These are phyloP conservation scores for Oleoguttula mirabilis DNA, from an alignment of 495 filamentous ascomycete species.

Conservation along the genomic window DNA sequence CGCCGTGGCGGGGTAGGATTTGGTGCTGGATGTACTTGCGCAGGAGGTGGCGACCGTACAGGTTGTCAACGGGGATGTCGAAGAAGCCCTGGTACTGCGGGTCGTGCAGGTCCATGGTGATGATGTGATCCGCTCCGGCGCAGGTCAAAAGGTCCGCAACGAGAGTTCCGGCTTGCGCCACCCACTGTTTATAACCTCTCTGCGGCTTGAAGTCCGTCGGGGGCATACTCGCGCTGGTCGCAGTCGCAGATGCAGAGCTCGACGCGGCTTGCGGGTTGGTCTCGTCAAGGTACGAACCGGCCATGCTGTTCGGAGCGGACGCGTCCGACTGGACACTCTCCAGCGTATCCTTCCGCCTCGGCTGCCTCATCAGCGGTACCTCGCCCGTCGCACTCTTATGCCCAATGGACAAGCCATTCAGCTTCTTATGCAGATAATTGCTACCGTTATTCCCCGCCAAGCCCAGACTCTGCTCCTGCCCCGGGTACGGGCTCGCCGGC, in stretches of 20 bases:
- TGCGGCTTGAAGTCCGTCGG: slow-evolving; percentile 55
- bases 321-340: slow-evolving; percentile 44
- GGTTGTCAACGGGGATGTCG: slow-evolving; percentile 93
- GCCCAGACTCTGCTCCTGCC: slow-evolving; percentile 48
- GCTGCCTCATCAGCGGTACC: slow-evolving; percentile 24
- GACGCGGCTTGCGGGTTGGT: neutral
- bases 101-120: slow-evolving; percentile 96
- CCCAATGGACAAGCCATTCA: slow-evolving; percentile 32
- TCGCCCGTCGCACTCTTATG: slow-evolving; percentile 24
- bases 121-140: slow-evolving; percentile 90
- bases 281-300: slow-evolving; percentile 4
- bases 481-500: slow-evolving; percentile 68
- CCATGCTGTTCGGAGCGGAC: slow-evolving; percentile 13
- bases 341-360: slow-evolving; percentile 45
- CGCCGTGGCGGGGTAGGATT: slow-evolving; percentile 47
- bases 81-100: slow-evolving; percentile 99
- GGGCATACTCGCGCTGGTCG: neutral
- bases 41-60: slow-evolving; percentile 78
- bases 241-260: slow-evolving; percentile 3
- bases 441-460: slow-evolving; percentile 48
- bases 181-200: slow-evolving; percentile 95
- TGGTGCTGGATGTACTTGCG: slow-evolving; percentile 81
- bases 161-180: slow-evolving; percentile 90
- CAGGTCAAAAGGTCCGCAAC: slow-evolving; percentile 90
- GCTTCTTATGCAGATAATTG: slow-evolving; percentile 51